Conservation (phyloP, 2,329 filamentous ascomycete genomes). For the Arthrobotrys sinensis region DNA sequence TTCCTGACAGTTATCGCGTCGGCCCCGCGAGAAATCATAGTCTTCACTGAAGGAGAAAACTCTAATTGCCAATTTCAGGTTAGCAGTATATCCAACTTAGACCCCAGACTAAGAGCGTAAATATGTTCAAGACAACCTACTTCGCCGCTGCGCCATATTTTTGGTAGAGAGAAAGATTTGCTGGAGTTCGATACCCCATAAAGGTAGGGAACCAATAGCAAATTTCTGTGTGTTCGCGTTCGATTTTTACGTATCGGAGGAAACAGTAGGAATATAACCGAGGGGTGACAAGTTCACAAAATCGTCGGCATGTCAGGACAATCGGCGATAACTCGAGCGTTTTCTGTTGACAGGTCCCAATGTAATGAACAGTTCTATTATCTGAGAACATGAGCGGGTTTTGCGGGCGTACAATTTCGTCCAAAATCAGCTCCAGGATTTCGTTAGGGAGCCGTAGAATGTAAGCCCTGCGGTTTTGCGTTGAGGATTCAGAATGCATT, state of each 20-base stretch:
- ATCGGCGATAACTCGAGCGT: background rate
- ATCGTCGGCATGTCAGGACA: conserved; percentile 1
- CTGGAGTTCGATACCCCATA: background rate
- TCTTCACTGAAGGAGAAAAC: background rate
- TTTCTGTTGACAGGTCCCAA: background rate
- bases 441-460: conserved; percentile 6
- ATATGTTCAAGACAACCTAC: background rate
- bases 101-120: background rate
- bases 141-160: background rate
- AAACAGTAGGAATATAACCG: background rate
- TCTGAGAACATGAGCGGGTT: background rate
- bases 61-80: background rate
- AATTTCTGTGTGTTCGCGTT: background rate
- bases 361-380: background rate
- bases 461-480: no score
- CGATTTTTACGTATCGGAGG: background rate
- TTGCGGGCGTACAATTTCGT: background rate
- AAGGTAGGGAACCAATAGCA: background rate
- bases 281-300: background rate
- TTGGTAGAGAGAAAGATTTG: background rate
- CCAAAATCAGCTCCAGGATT: background rate
- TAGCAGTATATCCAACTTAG: background rate
- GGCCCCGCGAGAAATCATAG: no score
- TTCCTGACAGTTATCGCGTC: background rate
- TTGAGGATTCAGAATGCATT: background rate